Base-by-base conservation (phyloP, 1,284 basidiomycete species). In the Austroboletus novae-zelandiae region DNA sequence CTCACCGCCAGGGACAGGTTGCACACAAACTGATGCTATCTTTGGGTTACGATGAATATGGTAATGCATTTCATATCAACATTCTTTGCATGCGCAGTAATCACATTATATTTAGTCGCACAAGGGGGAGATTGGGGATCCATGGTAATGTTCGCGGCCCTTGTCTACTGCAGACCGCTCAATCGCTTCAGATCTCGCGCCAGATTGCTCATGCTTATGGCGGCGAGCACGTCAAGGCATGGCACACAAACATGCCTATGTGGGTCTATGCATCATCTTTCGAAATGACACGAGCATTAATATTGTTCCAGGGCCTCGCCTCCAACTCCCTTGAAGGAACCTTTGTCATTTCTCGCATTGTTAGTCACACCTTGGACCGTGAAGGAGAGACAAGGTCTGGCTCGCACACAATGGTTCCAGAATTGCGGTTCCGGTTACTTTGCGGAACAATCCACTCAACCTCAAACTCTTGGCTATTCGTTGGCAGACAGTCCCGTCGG, bases 401-500 rank as follows among this genome's bases (percentile, higher is more conserved):
- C 65, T n/a, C 66, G 69, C 3, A 57, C 62, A 0, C 14, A 54
- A 17, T 65, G 62, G 66, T 78, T 71, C 54, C 14, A 6, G 0
- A 46, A 53, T 0, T 56, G 56, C 27, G 74, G 74, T 8, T 48
- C 36, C 4, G 81, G 77, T 9, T 83, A 82, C 57, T 50, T 56
- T 13, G 31, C 35, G 2, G 55, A 73, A 45, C 82, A 83, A 41
- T 50, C 67, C 2, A 81, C 78, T 0, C 73, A 74, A 49, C 82
- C 82, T 0, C 80, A 83, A 60, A 84, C 81, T 0, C 58, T 84
- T 5, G 81, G 79, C 0, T 84, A 84, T 56, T 60, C 68, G 11
- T 66, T 84, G 2, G 64, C 74, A 0, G 82, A 83, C 58, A 83
- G 80, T n/a, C 83, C 83, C 13, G 70, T 73, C 6, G 81, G 78